Base-by-base conservation (phyloP, 371 early-diverging fungal species). In the Lichtheimia hyalospora region DNA sequence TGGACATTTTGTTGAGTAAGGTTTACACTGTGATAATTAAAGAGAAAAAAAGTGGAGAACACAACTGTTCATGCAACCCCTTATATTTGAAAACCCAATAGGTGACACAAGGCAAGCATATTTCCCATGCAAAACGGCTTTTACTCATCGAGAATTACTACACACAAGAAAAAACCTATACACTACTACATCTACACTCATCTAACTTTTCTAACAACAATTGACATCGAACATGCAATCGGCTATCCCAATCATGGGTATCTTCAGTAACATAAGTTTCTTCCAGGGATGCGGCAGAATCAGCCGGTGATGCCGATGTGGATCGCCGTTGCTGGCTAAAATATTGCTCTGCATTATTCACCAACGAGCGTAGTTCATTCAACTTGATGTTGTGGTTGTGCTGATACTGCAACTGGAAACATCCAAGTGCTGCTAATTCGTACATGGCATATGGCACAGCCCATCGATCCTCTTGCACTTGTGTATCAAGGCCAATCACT, bases 221-320 rank as follows among this genome's bases (percentile, higher is more conserved):
- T 40, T 67, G 71, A 42, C 71, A 71, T 41, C 71, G 62, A 18
- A 71, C 57, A 54, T 71, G 71, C 20, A 71, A 54, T 28, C 58
- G 49, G 53, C 71, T 70, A 24, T 78, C 78, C 69, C 73, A 70
- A 20, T 73, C 75, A 56, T 67, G 51, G 5, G 69, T 55, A 52
- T 68, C 67, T 7, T 43, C 61, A 5, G 21, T 21, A 46, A 46
- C 46, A 21, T 21, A 18, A 10, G 46, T 46, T 5, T 60, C 52
- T 12, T 54, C 51, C 1, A 24, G 16, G 3, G 27, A 14, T 6
- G 42, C 18, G 12, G 41, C 15, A 5, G 44, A 18, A 34, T 58
- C 23, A 41, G 39, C 18, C 12, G 49, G 41, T n/a, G 53, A 16
- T 14, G 8, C 16, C 39, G 27, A 21, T 20, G 53, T 41, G 16